Evolutionary conservation across 805 yeast genomes (phyloP), one percentile per base, ranked within the genome.

Genomic region (Barnettozyma salicaria): DNA sequence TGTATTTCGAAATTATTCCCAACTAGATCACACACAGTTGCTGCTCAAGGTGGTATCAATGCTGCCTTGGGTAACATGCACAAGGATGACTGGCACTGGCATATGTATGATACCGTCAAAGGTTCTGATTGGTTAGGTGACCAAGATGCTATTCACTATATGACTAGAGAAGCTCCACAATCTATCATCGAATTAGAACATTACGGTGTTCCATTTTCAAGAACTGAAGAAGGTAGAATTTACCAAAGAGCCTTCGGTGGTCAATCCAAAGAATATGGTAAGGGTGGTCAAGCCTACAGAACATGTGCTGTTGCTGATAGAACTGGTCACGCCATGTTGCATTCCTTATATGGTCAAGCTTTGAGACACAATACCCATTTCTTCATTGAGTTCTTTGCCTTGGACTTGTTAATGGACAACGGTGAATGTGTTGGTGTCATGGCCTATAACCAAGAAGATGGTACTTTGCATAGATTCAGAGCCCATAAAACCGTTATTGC

Each of bases 81-180:
- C 70, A 73, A 76, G 52, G 98, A 90, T 65, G 89, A 89, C 70
- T 90, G 98, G 98, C 95, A 86, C 65, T 92, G 97, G 97, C 98
- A 90, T 66, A 89, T 90, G 97, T 90, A 92, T 67, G 98, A 90
- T 61, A 90, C 98, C 55, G 97, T 90, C 54, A 90, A 90, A 70
- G 98, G 98, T 48, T 88, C 97, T 8, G 98, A 90, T 68, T 90
- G 98, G 98, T 78, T 90, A 47, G 98, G 98, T 59, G 98, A 90
- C 67, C 98, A 90, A 70, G 98, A 90, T 60, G 96, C 97, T 39
- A 90, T 92, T 60, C 97, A 90, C 68, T 90, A 90, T 70, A 90
- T 90, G 98, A 90, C 98, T 41, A 80, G 88, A 63, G 97, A 90
- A 68, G 98, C 98, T 19, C 96, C 97, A 29, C 77, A 79, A 51